A percentile compares a stretch with the other conserved stretches of the same genome.
Evolutionary conservation across 2,329 filamentous ascomycete genomes (phyloP).

Genomic region (Ceratocystis huliohia): DNA sequence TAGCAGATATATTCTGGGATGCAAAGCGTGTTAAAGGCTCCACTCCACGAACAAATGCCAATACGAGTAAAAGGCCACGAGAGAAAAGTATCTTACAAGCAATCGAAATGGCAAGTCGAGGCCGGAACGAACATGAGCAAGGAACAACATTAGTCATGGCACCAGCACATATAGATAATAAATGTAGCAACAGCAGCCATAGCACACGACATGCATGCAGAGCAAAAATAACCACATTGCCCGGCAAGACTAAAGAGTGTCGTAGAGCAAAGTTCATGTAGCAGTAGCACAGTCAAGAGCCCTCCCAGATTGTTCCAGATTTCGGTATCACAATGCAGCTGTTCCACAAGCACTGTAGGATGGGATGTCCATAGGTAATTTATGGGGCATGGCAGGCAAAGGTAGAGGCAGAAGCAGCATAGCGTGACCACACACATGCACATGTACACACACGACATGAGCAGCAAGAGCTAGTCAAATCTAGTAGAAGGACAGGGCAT

Average conservation of each 20-base stretch:
- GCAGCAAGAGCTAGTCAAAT: constrained; percentile 9
- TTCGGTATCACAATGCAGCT: constrained; percentile 2
- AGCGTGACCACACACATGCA: neutral
- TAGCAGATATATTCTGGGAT: neutral
- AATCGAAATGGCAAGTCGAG: neutral
- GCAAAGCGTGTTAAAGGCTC: too few species aligned
- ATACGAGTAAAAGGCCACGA: too few species aligned
- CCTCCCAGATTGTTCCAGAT: neutral
- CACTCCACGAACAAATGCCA: neutral
- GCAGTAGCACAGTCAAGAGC: neutral
- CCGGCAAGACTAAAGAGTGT: neutral
- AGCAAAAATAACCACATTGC: neutral
- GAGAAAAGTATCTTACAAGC: constrained; percentile 1
- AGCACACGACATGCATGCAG: constrained; percentile 8
- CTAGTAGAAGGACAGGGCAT: constrained; percentile 2
- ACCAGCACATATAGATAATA: constrained; percentile 3
- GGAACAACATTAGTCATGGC: constrained; percentile 6
- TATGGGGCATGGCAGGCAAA: neutral
- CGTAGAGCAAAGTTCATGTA: neutral
- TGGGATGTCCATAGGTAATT: neutral
- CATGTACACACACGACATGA: neutral
- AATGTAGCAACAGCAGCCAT: constrained; percentile 9
- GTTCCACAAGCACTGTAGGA: constrained; percentile 1
- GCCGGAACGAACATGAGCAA: constrained; percentile 1
- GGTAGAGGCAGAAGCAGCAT: neutral